Evolutionary conservation across 2,329 filamentous ascomycete species (phyloP).

Genomic region (Aspergillus texensis): DNA sequence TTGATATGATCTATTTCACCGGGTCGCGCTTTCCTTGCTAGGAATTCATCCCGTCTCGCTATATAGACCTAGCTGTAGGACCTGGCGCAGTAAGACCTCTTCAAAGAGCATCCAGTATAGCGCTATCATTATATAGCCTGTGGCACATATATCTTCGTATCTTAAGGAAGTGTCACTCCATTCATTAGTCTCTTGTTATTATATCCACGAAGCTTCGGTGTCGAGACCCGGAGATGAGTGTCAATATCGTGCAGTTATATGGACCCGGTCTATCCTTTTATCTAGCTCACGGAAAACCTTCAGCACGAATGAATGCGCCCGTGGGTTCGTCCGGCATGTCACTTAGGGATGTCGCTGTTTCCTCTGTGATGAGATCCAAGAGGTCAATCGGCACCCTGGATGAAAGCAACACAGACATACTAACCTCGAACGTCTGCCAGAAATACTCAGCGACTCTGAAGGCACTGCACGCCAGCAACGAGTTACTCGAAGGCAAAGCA

Average conservation of each 20-base stretch:
- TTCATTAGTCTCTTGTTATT: conserved; percentile 14
- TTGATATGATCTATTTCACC: not conserved
- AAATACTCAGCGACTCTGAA: conserved; percentile 22
- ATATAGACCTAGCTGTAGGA: not conserved
- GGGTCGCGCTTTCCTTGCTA: conserved; percentile 1
- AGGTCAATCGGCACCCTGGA: not conserved
- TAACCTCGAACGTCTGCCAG: conserved; percentile 12
- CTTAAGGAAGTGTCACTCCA: conserved; percentile 7
- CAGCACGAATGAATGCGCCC: not conserved
- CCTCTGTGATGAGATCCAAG: not conserved
- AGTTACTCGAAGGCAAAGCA: conserved; percentile 29
- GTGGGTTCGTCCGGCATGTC: conserved; percentile 3
- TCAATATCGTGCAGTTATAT: conserved; percentile 18
- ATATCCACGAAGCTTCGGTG: not conserved
- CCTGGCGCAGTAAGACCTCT: not conserved
- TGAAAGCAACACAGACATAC: not conserved
- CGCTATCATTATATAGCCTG: conserved; percentile 18
- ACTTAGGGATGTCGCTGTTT: conserved; percentile 15
- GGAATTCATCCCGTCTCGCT: not conserved
- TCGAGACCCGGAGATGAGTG: conserved; percentile 15
- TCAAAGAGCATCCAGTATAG: not conserved
- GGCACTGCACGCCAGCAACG: conserved; percentile 29
- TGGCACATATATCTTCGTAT: conserved; percentile 17
- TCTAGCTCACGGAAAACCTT: conserved; percentile 12
- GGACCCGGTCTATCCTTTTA: conserved; percentile 28